Base-by-base conservation (phyloP, 441 rosid species). In the Bocquillonia castaneifolia region DNA sequence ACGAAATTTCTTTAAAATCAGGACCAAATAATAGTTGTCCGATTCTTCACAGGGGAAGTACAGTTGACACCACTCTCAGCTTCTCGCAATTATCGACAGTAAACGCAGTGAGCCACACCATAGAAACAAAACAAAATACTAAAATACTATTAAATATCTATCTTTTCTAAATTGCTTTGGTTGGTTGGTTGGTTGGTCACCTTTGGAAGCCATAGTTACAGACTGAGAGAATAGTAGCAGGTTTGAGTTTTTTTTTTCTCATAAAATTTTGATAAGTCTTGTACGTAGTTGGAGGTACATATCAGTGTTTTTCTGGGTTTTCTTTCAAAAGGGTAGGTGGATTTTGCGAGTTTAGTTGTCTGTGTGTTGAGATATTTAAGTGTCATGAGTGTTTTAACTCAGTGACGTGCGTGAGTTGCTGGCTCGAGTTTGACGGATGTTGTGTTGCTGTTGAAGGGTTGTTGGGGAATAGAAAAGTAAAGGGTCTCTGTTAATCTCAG, bases 391-490 rank as follows among this genome's bases (percentile, higher is more conserved):
- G 18, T 7, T 5, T 25, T 34, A 22, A 25, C 57, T 10, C 50
- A 32, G 48, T 56, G 18, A 23, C 50, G 63, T 42, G 67, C 29
- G 63, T 57, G 36, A 59, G 58, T 58, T 42, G 28, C 51, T n/a
- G 23, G 22, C 23, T 14, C 10, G 32, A 32, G 23, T 34, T 68
- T 56, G 67, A 64, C 20, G 28, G 68, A 44, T 72, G 64, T 42
- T 37, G 68, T 48, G 65, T 77, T 39, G 62, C 44, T 61, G 59
- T 71, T 64, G 74, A 78, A 64, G 69, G 78, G 69, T 78, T 64
- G 76, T 64, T 71, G 69, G 31, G 54, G 31, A 44, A 20, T 20
- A 62, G 22, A 39, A 15, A 47, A 32, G 20, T 6, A 26, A 32
- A 6, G n/a, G 45, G 37, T 32, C 51, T 14, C 10, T 26, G n/a